phyloP scores from a whole-genome alignment of 1,139 yeast species.

The Kazachstania sp. region DNA sequence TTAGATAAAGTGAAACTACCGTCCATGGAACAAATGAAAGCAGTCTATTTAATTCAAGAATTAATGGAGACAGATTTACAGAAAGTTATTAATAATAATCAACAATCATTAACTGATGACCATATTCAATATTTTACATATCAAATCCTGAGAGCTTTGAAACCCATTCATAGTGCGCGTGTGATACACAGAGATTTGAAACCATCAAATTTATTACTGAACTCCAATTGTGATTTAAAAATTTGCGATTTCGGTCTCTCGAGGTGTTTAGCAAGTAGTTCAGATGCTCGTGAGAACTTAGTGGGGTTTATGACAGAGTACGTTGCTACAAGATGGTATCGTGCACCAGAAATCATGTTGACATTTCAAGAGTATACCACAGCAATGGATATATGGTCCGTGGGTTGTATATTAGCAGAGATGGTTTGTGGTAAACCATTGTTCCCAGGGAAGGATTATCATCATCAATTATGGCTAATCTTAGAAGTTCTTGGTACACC shows the following conservation, averaged over 20 bases:
- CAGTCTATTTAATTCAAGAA: constrained; percentile 64
- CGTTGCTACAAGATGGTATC: constrained; percentile 74
- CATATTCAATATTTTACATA: constrained; percentile 62
- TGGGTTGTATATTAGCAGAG: constrained; percentile 70
- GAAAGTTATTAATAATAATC: constrained; percentile 38
- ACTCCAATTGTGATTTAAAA: constrained; percentile 86
- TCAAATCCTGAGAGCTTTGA: constrained; percentile 55
- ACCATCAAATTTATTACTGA: constrained; percentile 76
- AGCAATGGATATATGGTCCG: constrained; percentile 72
- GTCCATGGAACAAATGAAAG: constrained; percentile 56
- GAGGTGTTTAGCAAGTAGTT: constrained; percentile 65
- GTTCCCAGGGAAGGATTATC: constrained; percentile 74
- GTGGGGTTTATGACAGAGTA: constrained; percentile 57
- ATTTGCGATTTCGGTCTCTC: constrained; percentile 93
- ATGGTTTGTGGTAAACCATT: constrained; percentile 54
- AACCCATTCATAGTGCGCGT: constrained; percentile 56
- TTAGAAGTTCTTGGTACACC: constrained; percentile 63
- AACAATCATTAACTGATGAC: constrained; percentile 43
- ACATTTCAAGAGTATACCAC: constrained; percentile 61
- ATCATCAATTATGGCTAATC: constrained; percentile 54
- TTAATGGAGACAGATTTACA: constrained; percentile 64
- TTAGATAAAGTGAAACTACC: constrained; percentile 81
- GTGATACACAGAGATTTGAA: constrained; percentile 84
- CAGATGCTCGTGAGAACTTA: constrained; percentile 32
- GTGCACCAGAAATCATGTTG: constrained; percentile 74